Conservation (phyloP, 345 rosid species). For the Punica granatum region DNA sequence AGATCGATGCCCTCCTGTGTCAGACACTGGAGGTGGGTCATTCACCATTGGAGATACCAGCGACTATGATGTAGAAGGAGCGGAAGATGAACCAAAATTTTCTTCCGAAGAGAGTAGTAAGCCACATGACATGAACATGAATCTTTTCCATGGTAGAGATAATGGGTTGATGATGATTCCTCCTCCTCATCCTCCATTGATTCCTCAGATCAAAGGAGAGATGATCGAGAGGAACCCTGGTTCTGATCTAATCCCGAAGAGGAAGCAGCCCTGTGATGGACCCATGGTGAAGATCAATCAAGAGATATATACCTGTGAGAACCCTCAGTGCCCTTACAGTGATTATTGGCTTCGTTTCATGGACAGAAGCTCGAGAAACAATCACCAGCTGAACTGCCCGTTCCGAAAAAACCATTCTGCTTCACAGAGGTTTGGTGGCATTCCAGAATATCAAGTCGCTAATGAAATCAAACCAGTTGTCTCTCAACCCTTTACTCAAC, state of each 20-base stretch:
- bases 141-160: background rate
- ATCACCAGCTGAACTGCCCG: slow-evolving; percentile 59
- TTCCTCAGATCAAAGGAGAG: slow-evolving; percentile 53
- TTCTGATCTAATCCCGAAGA: slow-evolving; percentile 36
- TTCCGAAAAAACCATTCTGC: slow-evolving; percentile 19
- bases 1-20: slow-evolving; percentile 34
- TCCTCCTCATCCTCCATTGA: slow-evolving; percentile 9
- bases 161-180: background rate
- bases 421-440: slow-evolving; percentile 24
- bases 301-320: slow-evolving; percentile 43
- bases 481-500: slow-evolving; percentile 29
- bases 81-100: slow-evolving; percentile 24
- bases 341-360: slow-evolving; percentile 42
- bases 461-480: slow-evolving; percentile 19
- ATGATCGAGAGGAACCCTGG: slow-evolving; percentile 20
- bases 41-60: slow-evolving; percentile 40
- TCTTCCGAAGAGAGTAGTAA: slow-evolving; percentile 37
- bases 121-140: slow-evolving; percentile 20
- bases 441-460: slow-evolving; percentile 26
- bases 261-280: slow-evolving; percentile 39
- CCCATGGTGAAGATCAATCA: slow-evolving; percentile 24
- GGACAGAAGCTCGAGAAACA: slow-evolving; percentile 56
- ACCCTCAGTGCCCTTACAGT: slow-evolving; percentile 46
- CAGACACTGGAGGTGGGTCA: slow-evolving; percentile 44
- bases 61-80: slow-evolving; percentile 68